A percentile compares a stretch with the other conserved stretches of the same genome.
These are phyloP conservation scores for Suillus luteus DNA, from an alignment of 768 basidiomycete genomes.

Conservation along the genomic window DNA sequence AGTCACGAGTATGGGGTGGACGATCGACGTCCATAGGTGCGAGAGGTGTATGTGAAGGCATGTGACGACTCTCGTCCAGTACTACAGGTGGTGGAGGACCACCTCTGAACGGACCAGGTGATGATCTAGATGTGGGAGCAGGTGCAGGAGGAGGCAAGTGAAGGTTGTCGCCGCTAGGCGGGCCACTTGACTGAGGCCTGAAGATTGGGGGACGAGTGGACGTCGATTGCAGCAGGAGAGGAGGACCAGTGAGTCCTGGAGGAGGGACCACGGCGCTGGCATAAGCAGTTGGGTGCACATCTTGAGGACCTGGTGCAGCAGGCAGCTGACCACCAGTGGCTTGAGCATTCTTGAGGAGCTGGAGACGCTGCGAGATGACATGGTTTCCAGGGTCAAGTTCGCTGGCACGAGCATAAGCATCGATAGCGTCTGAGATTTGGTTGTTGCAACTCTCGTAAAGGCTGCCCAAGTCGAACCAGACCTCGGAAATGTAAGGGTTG, in stretches of 20 bases:
- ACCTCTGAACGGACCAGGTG: conserved; percentile 78
- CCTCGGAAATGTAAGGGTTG: conserved; percentile 91
- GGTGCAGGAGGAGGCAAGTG: conserved; percentile 64
- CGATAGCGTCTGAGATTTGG: conserved; percentile 97
- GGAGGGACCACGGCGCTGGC: conserved; percentile 76
- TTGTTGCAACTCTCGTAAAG: conserved; percentile 99
- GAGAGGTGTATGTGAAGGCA: conserved; percentile 65
- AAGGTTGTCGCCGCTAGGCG: conserved; percentile 37
- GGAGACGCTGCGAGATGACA: conserved; percentile 79
- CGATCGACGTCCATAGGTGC: conserved; percentile 79
- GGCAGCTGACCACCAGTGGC: conserved; percentile 71
- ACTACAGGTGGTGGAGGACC: conserved; percentile 83
- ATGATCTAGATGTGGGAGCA: conserved; percentile 47
- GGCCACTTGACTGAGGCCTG: conserved; percentile 68
- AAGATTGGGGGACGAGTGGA: conserved; percentile 53
- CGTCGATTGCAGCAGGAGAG: conserved; percentile 57
- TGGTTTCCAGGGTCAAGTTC: conserved; percentile 89
- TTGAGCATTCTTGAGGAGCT: conserved; percentile 79
- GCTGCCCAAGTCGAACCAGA: conserved; percentile 89
- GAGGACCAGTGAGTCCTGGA: conserved; percentile 66
- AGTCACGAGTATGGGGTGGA: conserved; percentile 57
- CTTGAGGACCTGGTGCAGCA: conserved; percentile 89
- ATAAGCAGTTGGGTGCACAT: conserved; percentile 95
- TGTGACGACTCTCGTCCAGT: conserved; percentile 72
- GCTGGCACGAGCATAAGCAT: conserved; percentile 93